Evolutionary conservation across 768 basidiomycete species (phyloP).

Genomic region (Mycena belliarum): DNA sequence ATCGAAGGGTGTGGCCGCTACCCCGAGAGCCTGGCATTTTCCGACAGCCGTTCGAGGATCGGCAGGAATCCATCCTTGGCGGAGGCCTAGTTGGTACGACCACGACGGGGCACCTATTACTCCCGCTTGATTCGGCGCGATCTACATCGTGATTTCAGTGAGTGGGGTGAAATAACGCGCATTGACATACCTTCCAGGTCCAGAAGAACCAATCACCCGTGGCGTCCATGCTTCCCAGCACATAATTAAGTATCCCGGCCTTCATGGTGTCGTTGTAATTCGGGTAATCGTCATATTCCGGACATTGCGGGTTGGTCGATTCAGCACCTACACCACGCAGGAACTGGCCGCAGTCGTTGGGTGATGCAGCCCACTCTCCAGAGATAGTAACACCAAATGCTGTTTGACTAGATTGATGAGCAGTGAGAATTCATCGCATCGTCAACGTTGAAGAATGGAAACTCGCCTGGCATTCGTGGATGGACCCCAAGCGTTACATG

Average conservation of each 20-base stretch:
- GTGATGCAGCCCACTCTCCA: constrained; percentile 75
- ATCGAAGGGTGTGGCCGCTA: constrained; percentile 36
- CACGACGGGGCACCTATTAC: constrained; percentile 45
- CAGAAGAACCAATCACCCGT: constrained; percentile 50
- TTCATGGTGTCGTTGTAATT: constrained; percentile 47
- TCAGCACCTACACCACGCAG: constrained; percentile 24
- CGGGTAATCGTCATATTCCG: constrained; percentile 52
- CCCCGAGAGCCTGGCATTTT: constrained; percentile 59
- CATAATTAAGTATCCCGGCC: constrained; percentile 50
- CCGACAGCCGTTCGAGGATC: constrained; percentile 73
- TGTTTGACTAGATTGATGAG: constrained; percentile 30
- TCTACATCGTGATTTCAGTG: constrained; percentile 38
- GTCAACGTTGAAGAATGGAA: constrained; percentile 32
- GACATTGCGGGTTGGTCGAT: constrained; percentile 32
- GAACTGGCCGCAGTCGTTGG: constrained; percentile 59
- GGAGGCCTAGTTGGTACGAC: constrained; percentile 55
- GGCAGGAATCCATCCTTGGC: constrained; percentile 75
- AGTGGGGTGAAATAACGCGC: constrained; percentile 37
- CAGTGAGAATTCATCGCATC: constrained; percentile 1
- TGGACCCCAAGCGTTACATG: constrained; percentile 62
- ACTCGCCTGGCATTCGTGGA: constrained; percentile 52
- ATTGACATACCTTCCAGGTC: constrained; percentile 46
- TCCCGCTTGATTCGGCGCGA: constrained; percentile 47
- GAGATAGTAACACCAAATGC: constrained; percentile 70
- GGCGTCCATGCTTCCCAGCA: constrained; percentile 43